These are phyloP conservation scores for Cryptococcus sp. DNA, from an alignment of 1,284 basidiomycete genomes.

Conservation along the genomic window DNA sequence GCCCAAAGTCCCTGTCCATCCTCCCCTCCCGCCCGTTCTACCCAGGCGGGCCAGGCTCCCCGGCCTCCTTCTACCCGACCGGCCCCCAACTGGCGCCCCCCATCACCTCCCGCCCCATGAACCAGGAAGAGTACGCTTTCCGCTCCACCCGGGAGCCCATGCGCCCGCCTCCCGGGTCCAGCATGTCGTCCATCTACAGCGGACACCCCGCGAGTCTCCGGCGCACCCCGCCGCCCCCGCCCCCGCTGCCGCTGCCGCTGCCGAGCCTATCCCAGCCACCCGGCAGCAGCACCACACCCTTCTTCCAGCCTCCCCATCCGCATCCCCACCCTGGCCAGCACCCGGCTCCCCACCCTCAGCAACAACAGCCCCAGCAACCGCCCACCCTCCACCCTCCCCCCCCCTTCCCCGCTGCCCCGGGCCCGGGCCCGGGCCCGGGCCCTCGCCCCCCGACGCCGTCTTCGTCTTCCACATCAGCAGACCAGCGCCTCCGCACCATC, in stretches of 20 bases:
- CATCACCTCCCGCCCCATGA: slow-evolving; percentile 29
- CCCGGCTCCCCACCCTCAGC: slow-evolving; percentile 11
- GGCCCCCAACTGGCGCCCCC: slow-evolving; percentile 37
- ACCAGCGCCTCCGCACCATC: neutral
- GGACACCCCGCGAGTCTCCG: no score
- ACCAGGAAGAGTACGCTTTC: slow-evolving; percentile 28
- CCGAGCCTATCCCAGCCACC: no score
- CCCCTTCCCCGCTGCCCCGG: no score
- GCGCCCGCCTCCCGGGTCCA: slow-evolving; percentile 31
- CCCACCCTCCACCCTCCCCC: slow-evolving; percentile 17
- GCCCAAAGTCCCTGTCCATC: slow-evolving; percentile 41
- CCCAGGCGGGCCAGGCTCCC: slow-evolving; percentile 31
- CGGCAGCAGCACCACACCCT: no score
- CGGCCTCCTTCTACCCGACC: slow-evolving; percentile 34
- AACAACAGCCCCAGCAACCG: slow-evolving; percentile 8
- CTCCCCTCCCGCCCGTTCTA: slow-evolving; percentile 31
- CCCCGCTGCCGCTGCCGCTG: no score
- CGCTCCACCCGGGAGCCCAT: slow-evolving; percentile 37
- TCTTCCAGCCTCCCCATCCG: neutral
- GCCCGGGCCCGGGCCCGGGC: neutral
- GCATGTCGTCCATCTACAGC: slow-evolving; percentile 12
- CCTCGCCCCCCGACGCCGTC: slow-evolving; percentile 4
- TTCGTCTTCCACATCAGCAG: neutral
- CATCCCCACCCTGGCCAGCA: slow-evolving; percentile 10
- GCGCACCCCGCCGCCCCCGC: no score